phyloP scores from a whole-genome alignment of 140 eudicot genomes.

The Oenanthe javanica region DNA sequence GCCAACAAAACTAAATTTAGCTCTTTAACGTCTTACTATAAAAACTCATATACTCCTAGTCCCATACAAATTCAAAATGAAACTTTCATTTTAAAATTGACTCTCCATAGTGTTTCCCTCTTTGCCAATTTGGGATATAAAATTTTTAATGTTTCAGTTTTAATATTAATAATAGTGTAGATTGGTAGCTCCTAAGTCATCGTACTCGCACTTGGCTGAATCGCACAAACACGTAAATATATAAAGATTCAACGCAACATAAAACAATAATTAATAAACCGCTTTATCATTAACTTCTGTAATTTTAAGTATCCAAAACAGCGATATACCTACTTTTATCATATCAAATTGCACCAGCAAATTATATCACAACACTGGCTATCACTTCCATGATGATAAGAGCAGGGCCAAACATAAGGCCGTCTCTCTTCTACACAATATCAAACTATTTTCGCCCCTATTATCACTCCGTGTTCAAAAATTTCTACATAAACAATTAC shows the following conservation, averaged over 20 bases:
- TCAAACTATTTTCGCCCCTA: background rate
- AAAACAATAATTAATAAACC: background rate
- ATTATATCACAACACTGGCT: background rate
- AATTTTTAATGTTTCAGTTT: too few species aligned
- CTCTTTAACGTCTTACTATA: too few species aligned
- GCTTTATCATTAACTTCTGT: background rate
- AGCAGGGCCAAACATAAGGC: background rate
- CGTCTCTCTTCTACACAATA: background rate
- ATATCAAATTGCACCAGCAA: background rate
- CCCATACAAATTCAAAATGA: too few species aligned
- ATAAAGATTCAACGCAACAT: background rate
- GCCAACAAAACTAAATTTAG: too few species aligned
- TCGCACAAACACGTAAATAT: background rate
- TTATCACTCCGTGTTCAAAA: background rate
- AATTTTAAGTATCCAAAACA: background rate
- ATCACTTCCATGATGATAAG: background rate
- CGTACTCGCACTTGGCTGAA: too few species aligned
- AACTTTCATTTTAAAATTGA: too few species aligned
- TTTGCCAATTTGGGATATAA: too few species aligned
- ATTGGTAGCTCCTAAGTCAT: too few species aligned
- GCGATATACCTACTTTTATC: background rate
- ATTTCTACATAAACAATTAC: background rate
- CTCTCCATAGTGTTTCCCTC: too few species aligned
- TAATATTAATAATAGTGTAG: too few species aligned
- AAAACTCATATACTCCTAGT: too few species aligned